These are phyloP conservation scores for Fagus sylvatica DNA, from an alignment of 306 rosid species.

Conservation along the genomic window DNA sequence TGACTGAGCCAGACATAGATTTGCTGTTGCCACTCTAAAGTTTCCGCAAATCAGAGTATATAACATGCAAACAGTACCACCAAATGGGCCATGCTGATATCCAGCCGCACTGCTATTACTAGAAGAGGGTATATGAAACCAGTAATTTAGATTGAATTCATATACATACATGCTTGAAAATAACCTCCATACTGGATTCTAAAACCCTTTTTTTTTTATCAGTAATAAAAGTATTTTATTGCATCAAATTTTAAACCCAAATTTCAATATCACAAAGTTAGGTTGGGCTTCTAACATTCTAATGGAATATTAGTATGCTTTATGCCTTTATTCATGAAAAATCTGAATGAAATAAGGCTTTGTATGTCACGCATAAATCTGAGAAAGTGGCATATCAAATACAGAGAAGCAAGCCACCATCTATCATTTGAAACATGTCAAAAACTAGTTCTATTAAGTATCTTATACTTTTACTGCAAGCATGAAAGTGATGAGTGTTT, in stretches of 20 bases:
- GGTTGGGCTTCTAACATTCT: no score
- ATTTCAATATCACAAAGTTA: no score
- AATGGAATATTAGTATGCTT: no score
- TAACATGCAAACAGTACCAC: neutral
- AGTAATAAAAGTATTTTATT: no score
- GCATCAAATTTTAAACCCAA: no score
- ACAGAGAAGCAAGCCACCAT: no score
- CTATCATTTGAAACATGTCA: no score
- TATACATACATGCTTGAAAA: neutral
- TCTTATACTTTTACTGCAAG: neutral
- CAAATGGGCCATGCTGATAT: neutral
- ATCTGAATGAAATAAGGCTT: no score
- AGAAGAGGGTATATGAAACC: neutral
- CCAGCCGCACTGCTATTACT: neutral
- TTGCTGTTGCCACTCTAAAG: neutral
- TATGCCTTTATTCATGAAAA: no score
- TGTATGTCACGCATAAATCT: no score
- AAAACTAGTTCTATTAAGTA: neutral
- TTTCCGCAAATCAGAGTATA: neutral
- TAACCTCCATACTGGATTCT: neutral
- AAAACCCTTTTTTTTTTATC: no score
- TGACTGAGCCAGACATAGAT: neutral
- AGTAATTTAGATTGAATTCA: neutral
- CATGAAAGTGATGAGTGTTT: neutral
- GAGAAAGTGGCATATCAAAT: no score